Percentiles rank a stretch among this genome's conserved stretches.
phyloP scores from a whole-genome alignment of 1,284 basidiomycete species.

The Naganishia sp. region DNA sequence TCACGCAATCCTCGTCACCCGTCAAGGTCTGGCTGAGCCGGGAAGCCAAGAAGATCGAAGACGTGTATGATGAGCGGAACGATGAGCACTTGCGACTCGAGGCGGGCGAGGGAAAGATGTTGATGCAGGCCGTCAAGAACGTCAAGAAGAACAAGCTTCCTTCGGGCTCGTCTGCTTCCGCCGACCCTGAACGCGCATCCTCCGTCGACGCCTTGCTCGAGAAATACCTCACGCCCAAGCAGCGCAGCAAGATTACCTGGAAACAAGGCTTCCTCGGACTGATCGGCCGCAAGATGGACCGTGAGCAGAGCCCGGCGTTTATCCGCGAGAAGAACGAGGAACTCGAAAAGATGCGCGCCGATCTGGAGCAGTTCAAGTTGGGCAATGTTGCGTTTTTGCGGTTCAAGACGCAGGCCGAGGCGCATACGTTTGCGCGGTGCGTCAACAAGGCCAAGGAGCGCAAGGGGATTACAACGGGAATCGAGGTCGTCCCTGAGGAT shows the following conservation, averaged over 20 bases:
- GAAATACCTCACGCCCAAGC: slow-evolving; percentile 53
- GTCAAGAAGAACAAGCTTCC: slow-evolving; percentile 53
- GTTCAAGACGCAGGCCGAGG: slow-evolving; percentile 72
- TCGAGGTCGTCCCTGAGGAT: slow-evolving; percentile 72
- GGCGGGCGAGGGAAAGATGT: slow-evolving; percentile 73
- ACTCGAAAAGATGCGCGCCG: slow-evolving; percentile 60
- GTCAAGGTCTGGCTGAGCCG: slow-evolving; percentile 89
- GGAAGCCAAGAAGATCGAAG: slow-evolving; percentile 79
- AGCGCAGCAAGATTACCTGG: slow-evolving; percentile 57
- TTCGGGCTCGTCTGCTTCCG: not conserved
- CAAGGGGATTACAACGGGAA: slow-evolving; percentile 60
- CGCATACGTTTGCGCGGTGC: slow-evolving; percentile 63
- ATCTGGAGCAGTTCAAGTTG: slow-evolving; percentile 11
- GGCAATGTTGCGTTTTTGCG: slow-evolving; percentile 52
- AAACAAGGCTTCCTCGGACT: slow-evolving; percentile 61
- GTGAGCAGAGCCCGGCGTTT: slow-evolving; percentile 58
- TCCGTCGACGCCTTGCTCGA: slow-evolving; percentile 60
- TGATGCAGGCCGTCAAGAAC: slow-evolving; percentile 73
- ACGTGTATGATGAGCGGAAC: slow-evolving; percentile 75
- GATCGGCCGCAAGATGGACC: slow-evolving; percentile 59
- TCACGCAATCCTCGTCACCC: slow-evolving; percentile 56
- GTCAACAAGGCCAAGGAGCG: slow-evolving; percentile 55
- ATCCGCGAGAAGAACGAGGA: slow-evolving; percentile 57
- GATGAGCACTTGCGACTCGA: slow-evolving; percentile 78
- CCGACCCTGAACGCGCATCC: slow-evolving; percentile 56